A percentile compares a stretch with the other conserved stretches of the same genome.
Conservation (phyloP, 2,329 filamentous ascomycete species). For the Hypoxylon sp. region DNA sequence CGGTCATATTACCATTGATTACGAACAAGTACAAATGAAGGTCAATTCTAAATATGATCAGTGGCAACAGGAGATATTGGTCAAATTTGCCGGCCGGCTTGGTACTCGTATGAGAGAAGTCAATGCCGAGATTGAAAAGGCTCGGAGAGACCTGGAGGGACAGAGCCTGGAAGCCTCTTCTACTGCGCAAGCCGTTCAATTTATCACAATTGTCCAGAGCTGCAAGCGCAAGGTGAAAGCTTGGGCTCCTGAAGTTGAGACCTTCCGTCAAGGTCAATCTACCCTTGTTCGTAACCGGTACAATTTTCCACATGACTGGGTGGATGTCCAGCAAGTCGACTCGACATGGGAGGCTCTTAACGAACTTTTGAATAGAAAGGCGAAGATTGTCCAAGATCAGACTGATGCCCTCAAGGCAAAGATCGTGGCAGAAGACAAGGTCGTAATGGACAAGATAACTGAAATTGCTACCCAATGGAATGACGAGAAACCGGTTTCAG, state of each 20-base stretch:
- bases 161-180: conserved; percentile 95
- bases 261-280: conserved; percentile 95
- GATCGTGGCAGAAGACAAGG: conserved; percentile 92
- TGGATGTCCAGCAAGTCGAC: conserved; percentile 95
- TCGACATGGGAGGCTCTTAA: conserved; percentile 95
- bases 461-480: conserved; percentile 92
- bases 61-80: conserved; percentile 97
- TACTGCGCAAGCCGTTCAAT: conserved; percentile 96
- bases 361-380: conserved; percentile 91
- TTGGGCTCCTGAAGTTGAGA: conserved; percentile 96
- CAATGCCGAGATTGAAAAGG: conserved; percentile 91
- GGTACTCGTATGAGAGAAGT: conserved; percentile 93
- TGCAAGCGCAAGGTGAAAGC: conserved; percentile 93
- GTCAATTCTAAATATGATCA: conserved; percentile 99
- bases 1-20: conserved; percentile 94
- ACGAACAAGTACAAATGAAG: conserved; percentile 98
- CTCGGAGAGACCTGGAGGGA: conserved; percentile 88
- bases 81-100: conserved; percentile 91
- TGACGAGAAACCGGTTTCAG: conserved; percentile 96
- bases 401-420: conserved; percentile 95
- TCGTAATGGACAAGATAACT: conserved; percentile 88
- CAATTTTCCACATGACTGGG: conserved; percentile 93
- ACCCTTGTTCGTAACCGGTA: conserved; percentile 93
- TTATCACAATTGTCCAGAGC: conserved; percentile 97
- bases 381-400: conserved; percentile 96